phyloP scores from a whole-genome alignment of 78 protist species.

The Chrysochromulina parva region DNA sequence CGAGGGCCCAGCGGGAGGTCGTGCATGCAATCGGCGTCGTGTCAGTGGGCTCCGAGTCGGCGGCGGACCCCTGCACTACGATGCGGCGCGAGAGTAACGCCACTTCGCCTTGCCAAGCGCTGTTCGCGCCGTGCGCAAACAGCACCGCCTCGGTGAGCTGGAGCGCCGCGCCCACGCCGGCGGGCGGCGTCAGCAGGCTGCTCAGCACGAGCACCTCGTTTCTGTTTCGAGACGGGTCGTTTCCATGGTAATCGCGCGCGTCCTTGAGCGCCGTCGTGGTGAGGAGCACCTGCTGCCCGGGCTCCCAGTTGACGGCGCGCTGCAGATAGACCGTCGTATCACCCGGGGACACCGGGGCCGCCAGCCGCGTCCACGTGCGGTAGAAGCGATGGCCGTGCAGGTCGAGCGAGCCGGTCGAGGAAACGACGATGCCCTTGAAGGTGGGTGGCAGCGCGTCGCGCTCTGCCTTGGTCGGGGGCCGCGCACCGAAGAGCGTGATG shows the following conservation, averaged over 20 bases:
- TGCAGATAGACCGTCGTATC: neutral
- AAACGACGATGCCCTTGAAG: no score
- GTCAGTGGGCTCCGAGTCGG: conserved; percentile 41
- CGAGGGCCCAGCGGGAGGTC: neutral
- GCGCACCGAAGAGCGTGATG: no score
- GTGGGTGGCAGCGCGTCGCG: no score
- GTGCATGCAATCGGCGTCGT: neutral
- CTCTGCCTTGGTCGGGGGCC: no score
- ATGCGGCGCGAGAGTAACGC: conserved; percentile 60
- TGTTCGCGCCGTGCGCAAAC: conserved; percentile 54
- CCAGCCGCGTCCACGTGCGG: no score
- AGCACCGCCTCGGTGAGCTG: conserved; percentile 35
- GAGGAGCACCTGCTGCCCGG: conserved; percentile 66
- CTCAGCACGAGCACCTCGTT: conserved; percentile 56
- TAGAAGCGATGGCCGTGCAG: no score
- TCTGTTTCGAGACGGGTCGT: no score
- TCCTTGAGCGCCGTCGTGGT: conserved; percentile 57
- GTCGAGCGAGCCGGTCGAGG: no score
- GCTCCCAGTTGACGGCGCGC: conserved; percentile 67
- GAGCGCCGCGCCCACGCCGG: neutral
- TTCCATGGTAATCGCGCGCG: conserved; percentile 26
- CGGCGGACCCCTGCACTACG: conserved; percentile 50
- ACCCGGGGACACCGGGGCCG: no score
- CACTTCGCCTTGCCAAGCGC: conserved; percentile 74
- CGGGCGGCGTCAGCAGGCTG: neutral